Percentiles rank a stretch among this genome's conserved stretches.
phyloP scores from a whole-genome alignment of 495 filamentous ascomycete genomes.

The Elasticomyces elasticus region DNA sequence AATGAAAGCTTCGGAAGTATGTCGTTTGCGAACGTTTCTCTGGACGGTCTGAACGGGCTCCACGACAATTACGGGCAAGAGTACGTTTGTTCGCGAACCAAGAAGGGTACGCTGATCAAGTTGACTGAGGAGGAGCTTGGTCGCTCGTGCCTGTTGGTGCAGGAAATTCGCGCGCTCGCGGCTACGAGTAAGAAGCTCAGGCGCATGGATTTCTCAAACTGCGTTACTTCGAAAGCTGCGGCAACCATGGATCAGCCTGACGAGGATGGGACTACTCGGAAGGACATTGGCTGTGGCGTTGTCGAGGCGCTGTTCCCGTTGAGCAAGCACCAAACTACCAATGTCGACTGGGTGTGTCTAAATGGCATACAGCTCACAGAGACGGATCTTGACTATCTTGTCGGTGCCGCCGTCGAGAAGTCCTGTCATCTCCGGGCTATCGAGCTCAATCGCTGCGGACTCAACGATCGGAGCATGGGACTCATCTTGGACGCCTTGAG shows the following conservation, averaged over 20 bases:
- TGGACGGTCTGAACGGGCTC: constrained; percentile 56
- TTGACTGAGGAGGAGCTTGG: constrained; percentile 51
- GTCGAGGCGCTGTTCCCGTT: constrained; percentile 69
- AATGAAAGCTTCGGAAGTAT: constrained; percentile 83
- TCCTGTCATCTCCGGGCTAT: constrained; percentile 64
- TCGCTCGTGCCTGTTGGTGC: constrained; percentile 53
- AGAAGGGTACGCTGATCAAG: constrained; percentile 45
- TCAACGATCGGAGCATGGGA: constrained; percentile 50
- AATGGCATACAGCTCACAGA: constrained; percentile 78
- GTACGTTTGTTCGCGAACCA: constrained; percentile 48
- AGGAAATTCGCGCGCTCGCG: constrained; percentile 63
- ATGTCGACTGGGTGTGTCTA: constrained; percentile 69
- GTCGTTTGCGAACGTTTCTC: constrained; percentile 66
- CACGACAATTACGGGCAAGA: constrained; percentile 54
- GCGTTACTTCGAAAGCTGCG: constrained; percentile 42
- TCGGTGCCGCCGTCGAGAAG: constrained; percentile 55
- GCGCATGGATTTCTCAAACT: constrained; percentile 54
- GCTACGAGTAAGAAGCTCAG: constrained; percentile 53
- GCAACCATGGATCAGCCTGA: constrained; percentile 40
- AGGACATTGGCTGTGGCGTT: constrained; percentile 66
- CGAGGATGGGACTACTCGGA: constrained; percentile 40
- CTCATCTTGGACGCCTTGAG: constrained; percentile 49
- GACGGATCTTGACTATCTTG: constrained; percentile 62
- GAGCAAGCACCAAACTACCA: constrained; percentile 62
- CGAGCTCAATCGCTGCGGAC: constrained; percentile 67